Evolutionary conservation across 2,329 filamentous ascomycete genomes (phyloP).

Genomic region (Diaporthe vaccinii): DNA sequence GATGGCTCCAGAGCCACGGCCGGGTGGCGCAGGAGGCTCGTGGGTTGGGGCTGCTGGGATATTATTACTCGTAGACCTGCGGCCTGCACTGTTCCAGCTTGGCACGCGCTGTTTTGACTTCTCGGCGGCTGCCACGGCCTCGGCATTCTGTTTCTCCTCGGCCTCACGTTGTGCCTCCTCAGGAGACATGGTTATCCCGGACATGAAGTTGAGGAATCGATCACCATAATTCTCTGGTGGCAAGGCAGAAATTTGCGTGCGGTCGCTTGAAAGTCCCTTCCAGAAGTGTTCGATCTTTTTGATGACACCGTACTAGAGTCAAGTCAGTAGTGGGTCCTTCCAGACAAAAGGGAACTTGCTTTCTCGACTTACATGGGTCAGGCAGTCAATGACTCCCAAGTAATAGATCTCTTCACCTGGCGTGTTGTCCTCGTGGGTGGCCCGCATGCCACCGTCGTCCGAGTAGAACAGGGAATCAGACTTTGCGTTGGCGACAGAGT

Average conservation of each 20-base stretch:
- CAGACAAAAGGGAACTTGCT: not conserved
- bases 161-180: slow-evolving; percentile 84
- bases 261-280: slow-evolving; percentile 90
- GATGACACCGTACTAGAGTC: slow-evolving; percentile 84
- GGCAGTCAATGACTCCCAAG: slow-evolving; percentile 96
- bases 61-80: slow-evolving; percentile 47
- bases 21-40: slow-evolving; percentile 59
- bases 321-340: slow-evolving; percentile 39
- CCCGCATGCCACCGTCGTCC: slow-evolving; percentile 92
- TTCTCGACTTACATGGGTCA: slow-evolving; percentile 84
- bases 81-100: slow-evolving; percentile 54
- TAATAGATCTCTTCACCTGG: slow-evolving; percentile 96
- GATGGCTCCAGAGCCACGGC: slow-evolving; percentile 44
- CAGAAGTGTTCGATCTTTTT: slow-evolving; percentile 98
- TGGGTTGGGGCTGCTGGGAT: slow-evolving; percentile 62
- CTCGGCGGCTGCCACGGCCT: slow-evolving; percentile 54
- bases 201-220: slow-evolving; percentile 93
- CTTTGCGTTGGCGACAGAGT: slow-evolving; percentile 78
- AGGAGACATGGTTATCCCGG: slow-evolving; percentile 87
- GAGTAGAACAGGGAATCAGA: slow-evolving; percentile 86
- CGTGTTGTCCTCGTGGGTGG: slow-evolving; percentile 89
- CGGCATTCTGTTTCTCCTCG: slow-evolving; percentile 68
- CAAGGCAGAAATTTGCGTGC: slow-evolving; percentile 91
- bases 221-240: slow-evolving; percentile 93
- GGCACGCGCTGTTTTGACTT: slow-evolving; percentile 51